These are phyloP conservation scores for Ilyonectria mors-panacis DNA, from an alignment of 2,329 filamentous ascomycete genomes.

Conservation along the genomic window DNA sequence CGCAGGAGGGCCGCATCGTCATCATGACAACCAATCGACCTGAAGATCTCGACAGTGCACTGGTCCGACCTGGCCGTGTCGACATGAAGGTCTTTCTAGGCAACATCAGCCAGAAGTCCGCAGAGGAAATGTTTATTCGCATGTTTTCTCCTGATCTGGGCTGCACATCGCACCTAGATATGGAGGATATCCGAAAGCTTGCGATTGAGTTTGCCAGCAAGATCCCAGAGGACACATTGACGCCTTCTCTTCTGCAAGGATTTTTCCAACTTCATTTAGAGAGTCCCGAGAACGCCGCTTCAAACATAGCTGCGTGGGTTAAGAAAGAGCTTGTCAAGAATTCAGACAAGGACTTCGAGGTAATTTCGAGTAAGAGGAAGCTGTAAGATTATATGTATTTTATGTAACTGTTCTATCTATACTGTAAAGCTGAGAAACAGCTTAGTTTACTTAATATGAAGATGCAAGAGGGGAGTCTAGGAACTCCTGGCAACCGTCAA, in stretches of 20 bases:
- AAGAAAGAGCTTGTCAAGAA: slow-evolving; percentile 50
- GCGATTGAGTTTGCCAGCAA: slow-evolving; percentile 68
- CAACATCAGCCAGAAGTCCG: slow-evolving; percentile 60
- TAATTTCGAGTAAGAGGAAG: slow-evolving; percentile 37
- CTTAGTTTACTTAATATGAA: slow-evolving; percentile 2
- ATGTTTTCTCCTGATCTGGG: slow-evolving; percentile 59
- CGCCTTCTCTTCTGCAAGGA: slow-evolving; percentile 65
- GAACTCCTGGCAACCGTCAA: background rate
- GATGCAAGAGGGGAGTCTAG: background rate
- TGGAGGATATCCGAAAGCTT: slow-evolving; percentile 59
- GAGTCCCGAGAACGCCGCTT: slow-evolving; percentile 55
- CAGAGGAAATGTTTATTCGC: slow-evolving; percentile 62
- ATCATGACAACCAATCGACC: slow-evolving; percentile 82
- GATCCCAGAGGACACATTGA: slow-evolving; percentile 63
- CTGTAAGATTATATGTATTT: slow-evolving; percentile 27
- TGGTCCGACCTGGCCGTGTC: slow-evolving; percentile 77
- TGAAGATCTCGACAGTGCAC: slow-evolving; percentile 74
- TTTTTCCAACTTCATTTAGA: slow-evolving; percentile 62
- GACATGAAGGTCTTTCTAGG: slow-evolving; percentile 74
- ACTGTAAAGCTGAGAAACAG: background rate
- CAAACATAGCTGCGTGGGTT: slow-evolving; percentile 55
- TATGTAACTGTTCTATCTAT: background rate
- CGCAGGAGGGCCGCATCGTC: slow-evolving; percentile 78
- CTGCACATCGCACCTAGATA: slow-evolving; percentile 42
- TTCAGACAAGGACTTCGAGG: slow-evolving; percentile 51